Conservation (phyloP, 2,329 filamentous ascomycete genomes). For the Paecilomyces dactylethromorphus region DNA sequence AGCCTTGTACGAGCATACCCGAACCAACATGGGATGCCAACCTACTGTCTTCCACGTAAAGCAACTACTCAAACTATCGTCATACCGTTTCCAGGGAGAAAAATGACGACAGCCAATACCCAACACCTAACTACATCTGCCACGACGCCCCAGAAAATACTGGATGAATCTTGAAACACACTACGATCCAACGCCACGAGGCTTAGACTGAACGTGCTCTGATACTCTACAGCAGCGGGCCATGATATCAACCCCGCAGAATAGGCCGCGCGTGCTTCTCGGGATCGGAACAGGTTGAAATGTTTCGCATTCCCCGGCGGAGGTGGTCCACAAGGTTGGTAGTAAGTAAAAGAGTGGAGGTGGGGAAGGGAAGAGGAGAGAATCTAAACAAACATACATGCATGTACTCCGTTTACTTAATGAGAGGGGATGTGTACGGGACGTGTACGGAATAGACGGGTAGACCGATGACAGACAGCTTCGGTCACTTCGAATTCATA, state of each 20-base stretch:
- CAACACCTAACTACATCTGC: background rate
- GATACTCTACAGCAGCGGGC: background rate
- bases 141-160: background rate
- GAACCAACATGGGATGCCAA: background rate
- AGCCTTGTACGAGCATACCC: background rate
- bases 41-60: background rate
- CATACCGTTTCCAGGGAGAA: background rate
- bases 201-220: background rate
- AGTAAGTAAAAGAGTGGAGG: background rate
- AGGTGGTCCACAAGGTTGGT: background rate
- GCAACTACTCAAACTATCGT: background rate
- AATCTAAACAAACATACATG: no score
- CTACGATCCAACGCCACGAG: background rate
- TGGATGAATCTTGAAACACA: background rate
- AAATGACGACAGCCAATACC: background rate
- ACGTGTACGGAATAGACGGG: no score
- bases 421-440: no score
- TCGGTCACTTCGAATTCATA: no score
- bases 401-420: no score
- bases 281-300: background rate
- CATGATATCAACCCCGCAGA: background rate
- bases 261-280: background rate
- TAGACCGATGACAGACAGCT: no score
- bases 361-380: no score
- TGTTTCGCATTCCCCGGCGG: background rate